Base-by-base conservation (phyloP, 257 asterid genomes). In the Ehretia macrophylla region DNA sequence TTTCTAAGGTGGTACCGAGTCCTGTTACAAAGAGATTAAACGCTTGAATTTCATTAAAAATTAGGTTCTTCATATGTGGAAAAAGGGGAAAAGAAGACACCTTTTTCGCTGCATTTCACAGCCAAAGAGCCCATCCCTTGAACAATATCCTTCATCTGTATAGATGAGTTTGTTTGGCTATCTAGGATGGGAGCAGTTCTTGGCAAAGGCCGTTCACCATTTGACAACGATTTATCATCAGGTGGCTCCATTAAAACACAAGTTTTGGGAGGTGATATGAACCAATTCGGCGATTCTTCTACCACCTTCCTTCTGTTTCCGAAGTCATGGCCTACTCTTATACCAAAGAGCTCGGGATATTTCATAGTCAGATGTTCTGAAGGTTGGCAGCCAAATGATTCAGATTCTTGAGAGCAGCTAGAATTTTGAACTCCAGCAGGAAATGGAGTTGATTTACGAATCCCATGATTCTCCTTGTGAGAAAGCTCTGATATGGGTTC, bases 241-340 rank as follows among this genome's bases (percentile, higher is more conserved):
- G 84, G 50, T 23, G 89, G 96, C 68, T 86, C 88, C 95, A 93
- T 67, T 32, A 93, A 57, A 56, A 69, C 82, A 55, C 99, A 93
- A 37, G 94, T 83, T 77, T 83, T 93, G 17, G 99, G 99, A 72
- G 99, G 99, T 13, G 99, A 89, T 53, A 76, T 71, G 18, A 76
- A 55, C 91, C 88, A 83, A 59, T 65, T 60, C 22, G 96, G 91
- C 16, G 91, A 89, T 56, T 86, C 95, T 48, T 84, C 89, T 17
- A 57, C 77, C 32, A 17, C 67, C 71, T 60, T 71, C 71, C 54
- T 57, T 68, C 70, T 71, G 74, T 68, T 81, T 62, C 61, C 77
- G 39, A 68, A 44, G 59, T 70, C 69, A 50, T 70, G 54, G 32
- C 67, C 72, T 18, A 68, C 22, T 53, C 68, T 81, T 59, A 84